Evolutionary conservation across 2,329 filamentous ascomycete species (phyloP).

Genomic region (Sclerotinia nivalis): DNA sequence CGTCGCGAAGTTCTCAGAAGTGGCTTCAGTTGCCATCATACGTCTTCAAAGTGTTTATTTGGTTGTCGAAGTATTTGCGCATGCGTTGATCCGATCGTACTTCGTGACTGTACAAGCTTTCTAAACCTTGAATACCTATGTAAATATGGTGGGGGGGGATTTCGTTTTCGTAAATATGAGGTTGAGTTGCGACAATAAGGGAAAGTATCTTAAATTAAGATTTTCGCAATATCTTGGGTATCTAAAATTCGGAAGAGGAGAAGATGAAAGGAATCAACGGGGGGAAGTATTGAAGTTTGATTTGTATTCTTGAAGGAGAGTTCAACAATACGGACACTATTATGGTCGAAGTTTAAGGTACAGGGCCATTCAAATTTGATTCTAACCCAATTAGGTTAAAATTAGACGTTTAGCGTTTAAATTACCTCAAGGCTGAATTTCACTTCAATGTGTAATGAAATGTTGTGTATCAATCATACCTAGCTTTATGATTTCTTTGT

Average conservation of each 20-base stretch:
- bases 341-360: conserved; percentile 12
- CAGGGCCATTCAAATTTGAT: not conserved
- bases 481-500: not conserved
- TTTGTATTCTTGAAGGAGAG: conserved; percentile 7
- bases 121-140: conserved; percentile 4
- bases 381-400: not conserved
- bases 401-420: not conserved
- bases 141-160: conserved; percentile 9
- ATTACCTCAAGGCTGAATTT: conserved; percentile 11
- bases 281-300: not conserved
- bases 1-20: conserved; percentile 50
- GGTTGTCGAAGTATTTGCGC: conserved; percentile 39
- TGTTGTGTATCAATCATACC: not conserved
- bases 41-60: conserved; percentile 47
- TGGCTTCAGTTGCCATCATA: conserved; percentile 67
- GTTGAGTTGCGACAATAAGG: conserved; percentile 11
- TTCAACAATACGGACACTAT: conserved; percentile 14
- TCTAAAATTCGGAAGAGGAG: not conserved
- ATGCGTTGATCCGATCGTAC: conserved; percentile 31
- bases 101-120: conserved; percentile 28
- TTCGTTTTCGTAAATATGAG: conserved; percentile 10
- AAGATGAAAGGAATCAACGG: not conserved
- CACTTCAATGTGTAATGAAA: not conserved
- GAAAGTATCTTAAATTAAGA: not conserved
- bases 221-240: conserved; percentile 11